phyloP scores from a whole-genome alignment of 2,329 filamentous ascomycete genomes.

The Zasmidium citrigriseum region DNA sequence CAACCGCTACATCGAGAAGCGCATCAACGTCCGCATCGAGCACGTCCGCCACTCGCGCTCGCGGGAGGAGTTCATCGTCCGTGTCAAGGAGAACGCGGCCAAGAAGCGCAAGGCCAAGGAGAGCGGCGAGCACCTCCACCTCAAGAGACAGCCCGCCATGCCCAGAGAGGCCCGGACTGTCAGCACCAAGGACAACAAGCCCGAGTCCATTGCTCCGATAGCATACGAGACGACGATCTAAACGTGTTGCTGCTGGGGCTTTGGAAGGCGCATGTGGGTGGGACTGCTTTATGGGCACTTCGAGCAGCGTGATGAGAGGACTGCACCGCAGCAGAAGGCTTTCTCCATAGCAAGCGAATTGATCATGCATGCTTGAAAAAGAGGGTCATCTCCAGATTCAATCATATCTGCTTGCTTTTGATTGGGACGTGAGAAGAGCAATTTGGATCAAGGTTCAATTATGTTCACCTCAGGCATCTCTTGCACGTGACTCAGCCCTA shows the following conservation, averaged over 20 bases:
- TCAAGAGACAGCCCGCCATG: constrained; percentile 84
- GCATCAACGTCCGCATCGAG: constrained; percentile 98
- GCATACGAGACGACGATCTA: constrained; percentile 99
- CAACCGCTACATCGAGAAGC: constrained; percentile 99
- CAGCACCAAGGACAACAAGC: constrained; percentile 76
- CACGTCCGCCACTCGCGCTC: constrained; percentile 94
- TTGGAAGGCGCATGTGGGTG: constrained; percentile 23
- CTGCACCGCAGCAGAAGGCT: constrained; percentile 15
- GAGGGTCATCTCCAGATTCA: background rate
- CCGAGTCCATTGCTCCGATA: constrained; percentile 88
- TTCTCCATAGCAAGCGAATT: constrained; percentile 29
- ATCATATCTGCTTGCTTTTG: background rate
- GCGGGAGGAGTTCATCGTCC: constrained; percentile 92
- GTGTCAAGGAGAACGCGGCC: constrained; percentile 94
- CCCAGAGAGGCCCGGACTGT: constrained; percentile 82
- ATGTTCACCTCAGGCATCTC: background rate
- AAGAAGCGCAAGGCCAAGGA: constrained; percentile 92
- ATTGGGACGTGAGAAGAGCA: background rate
- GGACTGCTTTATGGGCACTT: constrained; percentile 20
- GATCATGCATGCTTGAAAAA: constrained; percentile 25
- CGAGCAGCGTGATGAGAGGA: constrained; percentile 13
- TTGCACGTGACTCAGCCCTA: constrained; percentile 2
- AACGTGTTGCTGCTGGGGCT: constrained; percentile 34
- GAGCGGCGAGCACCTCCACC: constrained; percentile 80
- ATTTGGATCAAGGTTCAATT: too few species aligned